Percentiles rank a stretch among this genome's conserved stretches.
These are phyloP conservation scores for Pestalotiopsis sp. DNA, from an alignment of 2,329 filamentous ascomycete genomes.

Conservation along the genomic window DNA sequence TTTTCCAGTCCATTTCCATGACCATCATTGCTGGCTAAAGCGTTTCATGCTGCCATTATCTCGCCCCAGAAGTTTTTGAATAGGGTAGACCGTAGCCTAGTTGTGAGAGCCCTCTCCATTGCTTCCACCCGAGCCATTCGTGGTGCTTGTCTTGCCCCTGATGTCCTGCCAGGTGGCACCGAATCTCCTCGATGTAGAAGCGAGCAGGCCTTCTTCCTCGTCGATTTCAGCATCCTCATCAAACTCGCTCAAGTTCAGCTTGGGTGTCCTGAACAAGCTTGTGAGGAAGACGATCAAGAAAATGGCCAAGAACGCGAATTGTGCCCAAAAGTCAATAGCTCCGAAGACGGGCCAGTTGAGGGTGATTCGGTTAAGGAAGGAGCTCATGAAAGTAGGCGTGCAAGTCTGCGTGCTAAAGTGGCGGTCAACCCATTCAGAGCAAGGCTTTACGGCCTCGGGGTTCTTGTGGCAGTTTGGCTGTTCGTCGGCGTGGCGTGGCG, in stretches of 20 bases:
- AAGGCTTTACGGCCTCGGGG: constrained; percentile 74
- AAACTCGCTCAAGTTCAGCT: constrained; percentile 72
- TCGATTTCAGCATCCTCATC: constrained; percentile 90
- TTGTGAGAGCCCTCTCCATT: constrained; percentile 6
- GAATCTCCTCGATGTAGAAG: constrained; percentile 79
- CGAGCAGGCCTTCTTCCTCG: constrained; percentile 90
- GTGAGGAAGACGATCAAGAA: constrained; percentile 82
- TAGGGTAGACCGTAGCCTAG: neutral
- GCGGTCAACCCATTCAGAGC: constrained; percentile 75
- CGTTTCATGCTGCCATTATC: neutral
- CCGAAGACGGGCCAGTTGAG: constrained; percentile 97
- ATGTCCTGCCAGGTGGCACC: constrained; percentile 90
- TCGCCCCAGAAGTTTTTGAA: neutral
- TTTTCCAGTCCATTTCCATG: neutral
- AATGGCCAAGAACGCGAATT: constrained; percentile 85
- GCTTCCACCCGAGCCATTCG: constrained; percentile 8
- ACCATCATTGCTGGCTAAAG: neutral
- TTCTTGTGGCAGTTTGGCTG: constrained; percentile 76
- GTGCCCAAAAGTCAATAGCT: constrained; percentile 90
- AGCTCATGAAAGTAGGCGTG: constrained; percentile 88
- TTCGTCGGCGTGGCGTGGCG: constrained; percentile 60
- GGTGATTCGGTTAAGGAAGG: constrained; percentile 88
- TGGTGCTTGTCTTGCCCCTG: constrained; percentile 52
- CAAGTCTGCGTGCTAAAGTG: constrained; percentile 78
- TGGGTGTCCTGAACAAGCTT: constrained; percentile 78